phyloP scores from a whole-genome alignment of 495 filamentous ascomycete genomes.

The Lepidopterella palustris region DNA sequence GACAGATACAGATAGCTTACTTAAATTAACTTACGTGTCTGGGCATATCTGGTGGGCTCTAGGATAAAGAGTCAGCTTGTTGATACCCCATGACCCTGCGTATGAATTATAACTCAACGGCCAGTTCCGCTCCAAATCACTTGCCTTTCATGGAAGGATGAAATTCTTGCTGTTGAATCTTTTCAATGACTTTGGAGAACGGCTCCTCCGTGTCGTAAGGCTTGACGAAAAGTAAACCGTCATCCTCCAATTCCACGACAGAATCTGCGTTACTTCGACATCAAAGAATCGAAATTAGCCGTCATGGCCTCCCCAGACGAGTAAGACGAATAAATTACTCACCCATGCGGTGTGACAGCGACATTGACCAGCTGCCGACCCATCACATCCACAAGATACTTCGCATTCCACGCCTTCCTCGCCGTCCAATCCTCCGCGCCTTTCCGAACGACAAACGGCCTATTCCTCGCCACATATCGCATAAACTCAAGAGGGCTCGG shows the following conservation, averaged over 20 bases:
- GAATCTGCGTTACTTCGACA: slow-evolving; percentile 54
- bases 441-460: slow-evolving; percentile 60
- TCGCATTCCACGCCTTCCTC: slow-evolving; percentile 50
- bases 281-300: not conserved
- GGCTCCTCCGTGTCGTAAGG: slow-evolving; percentile 37
- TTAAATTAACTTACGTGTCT: slow-evolving; percentile 39
- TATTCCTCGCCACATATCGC: slow-evolving; percentile 59
- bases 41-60: slow-evolving; percentile 40
- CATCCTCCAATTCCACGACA: slow-evolving; percentile 39
- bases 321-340: slow-evolving; percentile 26
- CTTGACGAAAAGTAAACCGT: slow-evolving; percentile 45
- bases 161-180: slow-evolving; percentile 25
- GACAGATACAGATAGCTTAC: not conserved
- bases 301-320: not conserved
- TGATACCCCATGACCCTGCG: not conserved
- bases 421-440: slow-evolving; percentile 56
- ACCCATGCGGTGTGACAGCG: slow-evolving; percentile 64
- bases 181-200: slow-evolving; percentile 35
- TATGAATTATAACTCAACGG: not conserved
- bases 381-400: slow-evolving; percentile 49
- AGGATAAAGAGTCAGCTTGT: not conserved
- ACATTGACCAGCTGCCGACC: slow-evolving; percentile 53
- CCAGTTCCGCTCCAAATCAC: not conserved
- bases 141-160: not conserved
- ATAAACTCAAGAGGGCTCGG: slow-evolving; percentile 69